Evolutionary conservation across 768 basidiomycete species (phyloP).

Genomic region (Mycena olivaceomarginata): DNA sequence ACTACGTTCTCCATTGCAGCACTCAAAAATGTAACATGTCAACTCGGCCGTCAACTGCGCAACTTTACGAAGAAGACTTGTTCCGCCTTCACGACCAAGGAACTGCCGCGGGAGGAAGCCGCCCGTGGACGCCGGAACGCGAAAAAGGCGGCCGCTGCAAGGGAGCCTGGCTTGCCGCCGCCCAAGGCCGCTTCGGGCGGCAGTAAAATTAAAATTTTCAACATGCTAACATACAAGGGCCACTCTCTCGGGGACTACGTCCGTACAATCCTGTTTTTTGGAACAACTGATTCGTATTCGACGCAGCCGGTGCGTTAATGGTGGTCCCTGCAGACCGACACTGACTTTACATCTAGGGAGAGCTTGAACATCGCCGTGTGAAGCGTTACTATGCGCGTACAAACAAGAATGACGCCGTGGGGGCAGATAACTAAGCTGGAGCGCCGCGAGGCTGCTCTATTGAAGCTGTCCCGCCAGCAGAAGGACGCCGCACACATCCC

Average conservation of each 20-base stretch:
- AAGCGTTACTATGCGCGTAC: constrained; percentile 56
- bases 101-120: constrained; percentile 55
- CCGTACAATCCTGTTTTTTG: constrained; percentile 43
- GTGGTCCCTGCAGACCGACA: no score
- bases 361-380: constrained; percentile 57
- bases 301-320: constrained; percentile 51
- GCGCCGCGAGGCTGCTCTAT: constrained; percentile 39
- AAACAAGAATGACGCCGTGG: not conserved
- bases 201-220: constrained; percentile 38
- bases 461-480: not conserved
- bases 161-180: constrained; percentile 5
- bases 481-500: not conserved
- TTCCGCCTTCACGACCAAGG: constrained; percentile 47
- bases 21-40: constrained; percentile 43
- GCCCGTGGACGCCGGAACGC: constrained; percentile 44
- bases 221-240: constrained; percentile 46
- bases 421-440: constrained; percentile 50
- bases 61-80: constrained; percentile 50
- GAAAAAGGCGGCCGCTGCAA: constrained; percentile 24
- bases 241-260: constrained; percentile 56
- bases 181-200: not conserved
- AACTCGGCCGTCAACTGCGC: constrained; percentile 48
- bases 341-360: constrained; percentile 51
- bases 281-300: constrained; percentile 56
- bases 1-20: constrained; percentile 43